Conservation (phyloP, 2,329 filamentous ascomycete genomes). For the Paracorniculantispora psalliotae region DNA sequence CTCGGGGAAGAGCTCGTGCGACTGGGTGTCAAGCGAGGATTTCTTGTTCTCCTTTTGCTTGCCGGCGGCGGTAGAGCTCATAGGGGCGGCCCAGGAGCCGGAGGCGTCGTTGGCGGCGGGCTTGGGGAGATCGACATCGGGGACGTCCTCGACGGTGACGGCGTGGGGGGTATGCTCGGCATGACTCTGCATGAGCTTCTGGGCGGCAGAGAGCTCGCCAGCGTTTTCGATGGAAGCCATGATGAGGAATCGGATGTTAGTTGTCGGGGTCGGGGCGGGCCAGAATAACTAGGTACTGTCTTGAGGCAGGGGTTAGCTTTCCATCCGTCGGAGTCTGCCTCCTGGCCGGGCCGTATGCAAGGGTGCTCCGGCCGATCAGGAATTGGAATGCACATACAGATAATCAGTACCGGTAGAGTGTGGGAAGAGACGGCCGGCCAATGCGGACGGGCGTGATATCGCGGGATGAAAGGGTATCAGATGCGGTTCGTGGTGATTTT, state of each 20-base stretch:
- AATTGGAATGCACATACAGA: not conserved
- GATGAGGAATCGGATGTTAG: constrained; percentile 18
- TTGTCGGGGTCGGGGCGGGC: constrained; percentile 15
- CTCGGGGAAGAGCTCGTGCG: constrained; percentile 90
- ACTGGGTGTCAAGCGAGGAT: constrained; percentile 66
- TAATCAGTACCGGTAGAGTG: not conserved
- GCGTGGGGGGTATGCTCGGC: constrained; percentile 44
- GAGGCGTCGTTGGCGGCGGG: constrained; percentile 41
- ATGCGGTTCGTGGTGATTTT: constrained; percentile 5
- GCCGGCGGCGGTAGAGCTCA: constrained; percentile 59
- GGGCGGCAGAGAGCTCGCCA: constrained; percentile 48
- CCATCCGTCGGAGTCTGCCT: not conserved
- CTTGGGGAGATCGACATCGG: constrained; percentile 71
- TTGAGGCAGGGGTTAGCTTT: constrained; percentile 1
- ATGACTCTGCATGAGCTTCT: constrained; percentile 63
- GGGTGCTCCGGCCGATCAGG: not conserved
- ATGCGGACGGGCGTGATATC: not conserved
- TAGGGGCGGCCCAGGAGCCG: constrained; percentile 42
- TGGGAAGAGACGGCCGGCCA: not conserved
- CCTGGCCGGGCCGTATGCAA: not conserved
- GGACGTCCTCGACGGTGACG: constrained; percentile 72
- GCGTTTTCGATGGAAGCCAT: constrained; percentile 38
- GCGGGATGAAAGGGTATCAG: constrained; percentile 1
- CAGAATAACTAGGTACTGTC: not conserved
- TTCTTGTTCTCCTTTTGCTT: constrained; percentile 62